Conservation (phyloP, 169 alveolate species). For the Cryptosporidium meleagridis region DNA sequence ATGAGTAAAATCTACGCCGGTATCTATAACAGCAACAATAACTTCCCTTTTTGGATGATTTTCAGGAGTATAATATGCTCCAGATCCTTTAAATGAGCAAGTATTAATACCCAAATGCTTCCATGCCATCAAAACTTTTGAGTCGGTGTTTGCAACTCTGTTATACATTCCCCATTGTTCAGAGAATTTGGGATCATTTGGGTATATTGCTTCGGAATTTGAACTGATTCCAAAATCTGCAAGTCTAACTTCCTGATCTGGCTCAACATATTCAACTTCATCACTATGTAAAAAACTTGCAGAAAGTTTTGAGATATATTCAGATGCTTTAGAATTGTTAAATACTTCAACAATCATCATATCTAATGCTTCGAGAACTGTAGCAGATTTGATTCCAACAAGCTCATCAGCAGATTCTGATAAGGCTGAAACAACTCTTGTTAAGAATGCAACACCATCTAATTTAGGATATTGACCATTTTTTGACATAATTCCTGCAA, state of each 20-base stretch:
- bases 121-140: conserved; percentile 73
- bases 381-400: conserved; percentile 70
- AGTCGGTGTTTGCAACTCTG: conserved; percentile 58
- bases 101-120: conserved; percentile 58
- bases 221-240: conserved; percentile 9
- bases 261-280: conserved; percentile 68
- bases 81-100: neutral
- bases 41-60: conserved; percentile 75
- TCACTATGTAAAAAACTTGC: conserved; percentile 53
- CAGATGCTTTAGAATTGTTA: conserved; percentile 58
- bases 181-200: conserved; percentile 63
- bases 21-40: conserved; percentile 86
- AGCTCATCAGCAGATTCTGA: conserved; percentile 70
- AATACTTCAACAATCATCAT: conserved; percentile 75
- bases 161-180: conserved; percentile 70
- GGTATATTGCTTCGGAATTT: neutral
- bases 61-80: conserved; percentile 37
- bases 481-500: conserved; percentile 71
- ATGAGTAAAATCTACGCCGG: conserved; percentile 87
- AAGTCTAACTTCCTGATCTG: conserved; percentile 63
- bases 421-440: conserved; percentile 53
- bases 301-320: conserved; percentile 54
- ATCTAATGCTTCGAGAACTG: conserved; percentile 61
- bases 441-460: conserved; percentile 49
- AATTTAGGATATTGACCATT: conserved; percentile 65